Evolutionary conservation across 306 rosid species (phyloP).

Genomic region (Alnus glutinosa): DNA sequence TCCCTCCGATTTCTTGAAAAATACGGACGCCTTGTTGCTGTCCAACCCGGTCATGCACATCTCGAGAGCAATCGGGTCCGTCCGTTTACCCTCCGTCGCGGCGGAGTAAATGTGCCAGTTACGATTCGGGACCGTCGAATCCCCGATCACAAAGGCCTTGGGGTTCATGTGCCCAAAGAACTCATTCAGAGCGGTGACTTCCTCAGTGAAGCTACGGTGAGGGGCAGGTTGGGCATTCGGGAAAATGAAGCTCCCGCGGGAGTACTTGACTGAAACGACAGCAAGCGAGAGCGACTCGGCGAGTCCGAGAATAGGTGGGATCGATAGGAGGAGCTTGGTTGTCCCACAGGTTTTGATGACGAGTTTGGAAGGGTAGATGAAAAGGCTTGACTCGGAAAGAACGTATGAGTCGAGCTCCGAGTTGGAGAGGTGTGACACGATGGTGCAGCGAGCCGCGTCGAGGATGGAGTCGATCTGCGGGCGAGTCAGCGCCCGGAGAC

Average conservation of each 20-base stretch:
- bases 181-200: constrained; percentile 41
- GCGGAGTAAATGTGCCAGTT: constrained; percentile 64
- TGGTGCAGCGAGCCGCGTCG: constrained; percentile 58
- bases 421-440: constrained; percentile 48
- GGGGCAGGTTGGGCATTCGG: constrained; percentile 59
- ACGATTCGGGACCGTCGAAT: constrained; percentile 31
- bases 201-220: constrained; percentile 52
- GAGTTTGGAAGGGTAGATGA: constrained; percentile 44
- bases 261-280: constrained; percentile 42
- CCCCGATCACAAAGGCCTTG: constrained; percentile 47
- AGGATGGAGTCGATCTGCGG: constrained; percentile 50
- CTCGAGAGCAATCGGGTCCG: constrained; percentile 29
- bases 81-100: neutral
- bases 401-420: constrained; percentile 61
- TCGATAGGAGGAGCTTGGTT: constrained; percentile 50
- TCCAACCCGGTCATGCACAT: constrained; percentile 65
- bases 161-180: constrained; percentile 39
- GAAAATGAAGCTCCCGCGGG: constrained; percentile 60
- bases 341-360: constrained; percentile 67
- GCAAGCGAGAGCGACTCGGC: constrained; percentile 42
- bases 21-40: constrained; percentile 47
- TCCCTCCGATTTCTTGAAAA: constrained; percentile 40
- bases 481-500: constrained; percentile 51
- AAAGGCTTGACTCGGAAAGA: constrained; percentile 69
- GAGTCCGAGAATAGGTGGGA: constrained; percentile 41